These are phyloP conservation scores for Colletotrichum sublineola DNA, from an alignment of 2,329 filamentous ascomycete species.

Conservation along the genomic window DNA sequence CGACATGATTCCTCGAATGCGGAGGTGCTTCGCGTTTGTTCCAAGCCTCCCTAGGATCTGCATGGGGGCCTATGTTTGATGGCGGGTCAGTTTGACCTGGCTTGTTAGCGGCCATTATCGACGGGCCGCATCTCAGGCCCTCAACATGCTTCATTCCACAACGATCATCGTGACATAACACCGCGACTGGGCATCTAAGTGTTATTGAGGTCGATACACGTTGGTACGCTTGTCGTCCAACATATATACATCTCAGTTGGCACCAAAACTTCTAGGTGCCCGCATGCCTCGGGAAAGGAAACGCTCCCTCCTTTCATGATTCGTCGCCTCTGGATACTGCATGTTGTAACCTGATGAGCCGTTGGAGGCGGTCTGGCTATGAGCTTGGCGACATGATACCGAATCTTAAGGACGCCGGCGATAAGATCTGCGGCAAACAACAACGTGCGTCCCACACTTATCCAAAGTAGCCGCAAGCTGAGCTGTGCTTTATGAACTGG, in stretches of 20 bases:
- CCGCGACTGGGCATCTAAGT: not conserved
- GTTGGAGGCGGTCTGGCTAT: slow-evolving; percentile 19
- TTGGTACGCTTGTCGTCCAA: slow-evolving; percentile 1
- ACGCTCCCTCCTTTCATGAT: not conserved
- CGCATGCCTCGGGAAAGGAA: slow-evolving; percentile 18
- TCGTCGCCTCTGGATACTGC: not conserved
- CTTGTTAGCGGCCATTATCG: not conserved
- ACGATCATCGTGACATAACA: not conserved
- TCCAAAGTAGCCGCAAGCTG: not conserved
- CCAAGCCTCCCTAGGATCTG: slow-evolving; percentile 13
- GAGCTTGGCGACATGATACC: slow-evolving; percentile 8
- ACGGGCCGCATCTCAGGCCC: slow-evolving; percentile 25
- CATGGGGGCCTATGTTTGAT: slow-evolving; percentile 5
- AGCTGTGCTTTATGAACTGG: slow-evolving; percentile 55
- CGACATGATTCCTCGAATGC: not conserved
- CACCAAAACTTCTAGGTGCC: slow-evolving; percentile 13
- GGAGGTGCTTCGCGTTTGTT: not conserved
- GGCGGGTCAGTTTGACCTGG: slow-evolving; percentile 5
- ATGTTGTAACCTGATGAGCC: slow-evolving; percentile 2
- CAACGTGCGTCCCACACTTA: not conserved
- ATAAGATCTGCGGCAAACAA: not conserved
- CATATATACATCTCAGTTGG: slow-evolving; percentile 13
- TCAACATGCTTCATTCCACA: slow-evolving; percentile 7
- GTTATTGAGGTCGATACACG: slow-evolving; percentile 13
- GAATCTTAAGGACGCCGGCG: not conserved